phyloP scores from a whole-genome alignment of 2,329 filamentous ascomycete genomes.

The Cordyceps fumosorosea region DNA sequence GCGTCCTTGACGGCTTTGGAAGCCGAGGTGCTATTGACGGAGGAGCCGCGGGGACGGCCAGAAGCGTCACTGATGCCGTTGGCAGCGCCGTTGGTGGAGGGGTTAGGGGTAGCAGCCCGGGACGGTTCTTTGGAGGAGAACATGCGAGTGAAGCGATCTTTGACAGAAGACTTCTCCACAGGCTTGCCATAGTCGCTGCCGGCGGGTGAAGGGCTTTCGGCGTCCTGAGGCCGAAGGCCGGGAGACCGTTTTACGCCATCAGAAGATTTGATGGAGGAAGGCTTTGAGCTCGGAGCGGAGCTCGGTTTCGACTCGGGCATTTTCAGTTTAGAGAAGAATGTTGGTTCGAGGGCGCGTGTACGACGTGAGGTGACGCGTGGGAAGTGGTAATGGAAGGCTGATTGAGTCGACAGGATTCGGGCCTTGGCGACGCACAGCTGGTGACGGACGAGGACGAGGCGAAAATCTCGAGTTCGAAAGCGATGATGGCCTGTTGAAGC shows the following conservation, averaged over 20 bases:
- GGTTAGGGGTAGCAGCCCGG: constrained; percentile 27
- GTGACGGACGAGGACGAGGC: neutral
- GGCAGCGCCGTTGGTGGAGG: neutral
- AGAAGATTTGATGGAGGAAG: constrained; percentile 44
- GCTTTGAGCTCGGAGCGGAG: constrained; percentile 40
- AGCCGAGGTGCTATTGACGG: constrained; percentile 30
- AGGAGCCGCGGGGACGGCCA: constrained; percentile 30
- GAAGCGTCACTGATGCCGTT: constrained; percentile 21
- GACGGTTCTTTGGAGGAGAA: constrained; percentile 52
- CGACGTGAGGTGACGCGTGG: neutral
- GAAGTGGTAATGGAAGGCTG: neutral
- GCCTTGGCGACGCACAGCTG: neutral
- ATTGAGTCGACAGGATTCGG: neutral
- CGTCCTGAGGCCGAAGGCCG: constrained; percentile 34
- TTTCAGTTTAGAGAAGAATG: constrained; percentile 13
- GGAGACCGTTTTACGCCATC: constrained; percentile 37
- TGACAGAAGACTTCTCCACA: constrained; percentile 55
- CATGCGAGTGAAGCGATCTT: constrained; percentile 59
- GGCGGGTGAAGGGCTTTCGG: constrained; percentile 13
- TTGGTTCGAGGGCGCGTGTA: neutral
- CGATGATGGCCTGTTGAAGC: neutral
- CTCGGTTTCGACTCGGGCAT: constrained; percentile 33
- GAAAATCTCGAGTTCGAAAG: neutral
- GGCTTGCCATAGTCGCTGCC: constrained; percentile 15
- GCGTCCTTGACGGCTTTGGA: constrained; percentile 38